Conservation (phyloP, 768 basidiomycete genomes). For the Rhodosporidiobolus odoratus region DNA sequence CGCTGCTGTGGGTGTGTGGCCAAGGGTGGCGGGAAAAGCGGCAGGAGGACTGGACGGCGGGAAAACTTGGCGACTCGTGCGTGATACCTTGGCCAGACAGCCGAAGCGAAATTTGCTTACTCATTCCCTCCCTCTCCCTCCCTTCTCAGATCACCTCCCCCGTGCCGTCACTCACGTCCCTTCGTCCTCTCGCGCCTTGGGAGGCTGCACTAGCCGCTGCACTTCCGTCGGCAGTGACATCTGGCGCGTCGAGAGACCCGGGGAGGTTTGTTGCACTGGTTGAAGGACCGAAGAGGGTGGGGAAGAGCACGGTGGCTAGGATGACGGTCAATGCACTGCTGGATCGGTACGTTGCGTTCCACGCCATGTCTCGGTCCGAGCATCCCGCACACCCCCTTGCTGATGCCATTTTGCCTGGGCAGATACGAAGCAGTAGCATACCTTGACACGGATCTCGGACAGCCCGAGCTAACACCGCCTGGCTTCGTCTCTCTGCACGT, state of each 20-base stretch:
- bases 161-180: constrained; percentile 31
- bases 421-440: constrained; percentile 80
- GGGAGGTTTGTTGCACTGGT: constrained; percentile 57
- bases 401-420: neutral
- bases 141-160: neutral
- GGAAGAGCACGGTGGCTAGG: constrained; percentile 83
- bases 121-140: neutral
- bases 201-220: neutral
- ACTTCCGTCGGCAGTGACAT: neutral
- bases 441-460: constrained; percentile 87
- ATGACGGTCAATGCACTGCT: constrained; percentile 66
- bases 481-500: constrained; percentile 78
- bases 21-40: constrained; percentile 28
- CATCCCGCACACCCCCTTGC: neutral
- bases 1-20: constrained; percentile 24
- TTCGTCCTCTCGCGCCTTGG: neutral
- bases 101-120: neutral
- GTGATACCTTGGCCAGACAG: neutral
- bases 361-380: neutral
- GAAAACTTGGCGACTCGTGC: constrained; percentile 11
- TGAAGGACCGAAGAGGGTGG: constrained; percentile 77
- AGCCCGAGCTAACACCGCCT: constrained; percentile 84
- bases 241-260: constrained; percentile 24
- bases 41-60: constrained; percentile 22
- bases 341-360: constrained; percentile 50